Evolutionary conservation across 352 stramenopile genomes (phyloP).

Genomic region (Phytophthora macrochlamydospora): DNA sequence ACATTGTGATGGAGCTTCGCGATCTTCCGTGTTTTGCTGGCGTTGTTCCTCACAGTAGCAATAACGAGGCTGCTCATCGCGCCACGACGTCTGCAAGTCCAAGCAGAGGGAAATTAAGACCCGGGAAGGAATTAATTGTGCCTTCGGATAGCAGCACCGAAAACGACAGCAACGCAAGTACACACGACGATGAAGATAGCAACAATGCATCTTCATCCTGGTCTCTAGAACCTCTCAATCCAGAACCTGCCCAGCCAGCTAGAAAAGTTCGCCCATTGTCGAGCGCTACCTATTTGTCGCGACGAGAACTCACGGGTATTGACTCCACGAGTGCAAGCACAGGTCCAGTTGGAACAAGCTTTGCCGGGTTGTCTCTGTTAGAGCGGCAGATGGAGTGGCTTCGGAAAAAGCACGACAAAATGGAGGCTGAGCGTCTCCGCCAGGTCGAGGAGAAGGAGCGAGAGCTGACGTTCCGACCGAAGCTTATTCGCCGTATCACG

Average conservation of each 20-base stretch:
- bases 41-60: slow-evolving; percentile 12
- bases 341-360: slow-evolving; percentile 40
- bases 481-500: slow-evolving; percentile 74
- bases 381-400: slow-evolving; percentile 85
- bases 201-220: slow-evolving; percentile 33
- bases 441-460: slow-evolving; percentile 76
- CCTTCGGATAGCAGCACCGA: slow-evolving; percentile 39
- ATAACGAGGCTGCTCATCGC: slow-evolving; percentile 7
- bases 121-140: slow-evolving; percentile 81
- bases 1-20: slow-evolving; percentile 78
- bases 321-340: slow-evolving; percentile 4
- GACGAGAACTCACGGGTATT: slow-evolving; percentile 10
- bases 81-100: slow-evolving; percentile 44
- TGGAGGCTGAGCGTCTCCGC: slow-evolving; percentile 62
- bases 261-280: slow-evolving; percentile 24
- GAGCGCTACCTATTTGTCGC: slow-evolving; percentile 24
- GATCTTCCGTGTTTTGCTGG: slow-evolving; percentile 59
- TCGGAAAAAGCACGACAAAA: slow-evolving; percentile 77
- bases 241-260: slow-evolving; percentile 16
- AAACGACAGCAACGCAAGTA: slow-evolving; percentile 20
- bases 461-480: slow-evolving; percentile 85
- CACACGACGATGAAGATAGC: slow-evolving; percentile 21
- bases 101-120: slow-evolving; percentile 73
- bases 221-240: slow-evolving; percentile 28
- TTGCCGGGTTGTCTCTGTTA: slow-evolving; percentile 74